Evolutionary conservation across 306 rosid species (phyloP).

Genomic region (Astragalus glycyphyllos): DNA sequence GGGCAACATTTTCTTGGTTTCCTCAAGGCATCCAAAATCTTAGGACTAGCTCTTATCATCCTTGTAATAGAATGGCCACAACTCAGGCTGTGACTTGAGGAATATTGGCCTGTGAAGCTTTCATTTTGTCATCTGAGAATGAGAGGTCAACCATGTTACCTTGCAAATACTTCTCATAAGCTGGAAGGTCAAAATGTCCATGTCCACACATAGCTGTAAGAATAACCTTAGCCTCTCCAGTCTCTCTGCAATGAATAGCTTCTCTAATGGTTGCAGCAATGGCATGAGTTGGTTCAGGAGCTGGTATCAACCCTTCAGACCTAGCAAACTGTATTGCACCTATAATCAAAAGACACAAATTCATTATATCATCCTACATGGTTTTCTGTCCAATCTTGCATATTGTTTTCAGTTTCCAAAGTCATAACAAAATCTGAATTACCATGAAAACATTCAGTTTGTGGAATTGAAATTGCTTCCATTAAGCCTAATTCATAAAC

Average conservation of each 20-base stretch:
- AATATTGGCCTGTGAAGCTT: slow-evolving; percentile 65
- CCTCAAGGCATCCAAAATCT: too few species aligned
- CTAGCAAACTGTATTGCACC: slow-evolving; percentile 93
- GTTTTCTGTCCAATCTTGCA: not conserved
- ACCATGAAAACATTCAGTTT: slow-evolving; percentile 88
- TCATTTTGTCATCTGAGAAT: slow-evolving; percentile 68
- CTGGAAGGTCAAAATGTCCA: slow-evolving; percentile 87
- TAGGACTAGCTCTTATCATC: not conserved
- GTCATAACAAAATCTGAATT: slow-evolving; percentile 23
- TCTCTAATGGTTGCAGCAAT: slow-evolving; percentile 93
- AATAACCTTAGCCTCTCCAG: slow-evolving; percentile 87
- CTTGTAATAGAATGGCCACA: not conserved
- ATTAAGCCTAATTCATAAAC: slow-evolving; percentile 76
- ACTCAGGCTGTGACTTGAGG: slow-evolving; percentile 56
- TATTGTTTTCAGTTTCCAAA: slow-evolving; percentile 8
- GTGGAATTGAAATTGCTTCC: slow-evolving; percentile 97
- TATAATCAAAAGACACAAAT: slow-evolving; percentile 41
- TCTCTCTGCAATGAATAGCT: slow-evolving; percentile 76
- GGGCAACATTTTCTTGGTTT: too few species aligned
- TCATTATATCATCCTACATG: slow-evolving; percentile 18
- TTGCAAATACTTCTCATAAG: slow-evolving; percentile 83
- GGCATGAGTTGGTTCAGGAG: slow-evolving; percentile 95
- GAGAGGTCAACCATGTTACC: slow-evolving; percentile 88
- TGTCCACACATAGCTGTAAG: slow-evolving; percentile 97
- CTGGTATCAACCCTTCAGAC: slow-evolving; percentile 90